These are phyloP conservation scores for Aspergillus sclerotiicarbonarius DNA, from an alignment of 495 filamentous ascomycete species.

Conservation along the genomic window DNA sequence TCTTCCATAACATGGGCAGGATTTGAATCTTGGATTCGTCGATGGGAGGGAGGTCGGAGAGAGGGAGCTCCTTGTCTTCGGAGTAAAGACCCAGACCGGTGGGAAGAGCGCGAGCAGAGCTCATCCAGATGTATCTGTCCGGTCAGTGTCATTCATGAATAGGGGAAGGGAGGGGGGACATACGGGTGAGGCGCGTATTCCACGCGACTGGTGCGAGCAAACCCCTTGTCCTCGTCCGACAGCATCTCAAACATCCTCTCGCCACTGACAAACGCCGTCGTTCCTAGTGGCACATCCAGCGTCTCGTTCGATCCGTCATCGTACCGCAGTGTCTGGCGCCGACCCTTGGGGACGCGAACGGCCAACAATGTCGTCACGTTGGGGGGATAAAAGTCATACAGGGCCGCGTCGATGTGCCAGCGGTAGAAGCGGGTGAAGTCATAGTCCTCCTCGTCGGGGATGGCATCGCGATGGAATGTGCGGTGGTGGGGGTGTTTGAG, in stretches of 20 bases:
- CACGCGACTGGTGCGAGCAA: constrained; percentile 59
- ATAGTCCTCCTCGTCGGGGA: constrained; percentile 62
- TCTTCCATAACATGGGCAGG: constrained; percentile 70
- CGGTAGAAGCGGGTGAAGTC: constrained; percentile 70
- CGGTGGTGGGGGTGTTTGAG: constrained; percentile 73
- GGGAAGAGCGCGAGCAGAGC: constrained; percentile 57
- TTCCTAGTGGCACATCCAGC: constrained; percentile 66
- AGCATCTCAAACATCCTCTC: constrained; percentile 64
- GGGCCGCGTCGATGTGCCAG: constrained; percentile 77
- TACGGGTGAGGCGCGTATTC: constrained; percentile 72
- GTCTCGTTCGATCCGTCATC: constrained; percentile 69
- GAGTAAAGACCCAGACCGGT: constrained; percentile 66
- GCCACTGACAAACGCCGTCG: constrained; percentile 70
- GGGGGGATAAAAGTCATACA: constrained; percentile 69
- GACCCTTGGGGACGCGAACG: constrained; percentile 62
- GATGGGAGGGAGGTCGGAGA: constrained; percentile 58
- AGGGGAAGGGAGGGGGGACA: not conserved
- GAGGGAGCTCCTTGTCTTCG: constrained; percentile 55
- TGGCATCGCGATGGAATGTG: constrained; percentile 64
- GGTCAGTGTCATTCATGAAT: too few relatives aligned
- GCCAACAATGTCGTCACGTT: constrained; percentile 68
- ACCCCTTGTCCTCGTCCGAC: constrained; percentile 61
- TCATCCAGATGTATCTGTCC: constrained; percentile 69
- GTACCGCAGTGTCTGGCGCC: constrained; percentile 63
- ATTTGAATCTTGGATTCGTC: constrained; percentile 64